Base-by-base conservation (phyloP, 352 stramenopile species). In the Globisporangium emineosum region DNA sequence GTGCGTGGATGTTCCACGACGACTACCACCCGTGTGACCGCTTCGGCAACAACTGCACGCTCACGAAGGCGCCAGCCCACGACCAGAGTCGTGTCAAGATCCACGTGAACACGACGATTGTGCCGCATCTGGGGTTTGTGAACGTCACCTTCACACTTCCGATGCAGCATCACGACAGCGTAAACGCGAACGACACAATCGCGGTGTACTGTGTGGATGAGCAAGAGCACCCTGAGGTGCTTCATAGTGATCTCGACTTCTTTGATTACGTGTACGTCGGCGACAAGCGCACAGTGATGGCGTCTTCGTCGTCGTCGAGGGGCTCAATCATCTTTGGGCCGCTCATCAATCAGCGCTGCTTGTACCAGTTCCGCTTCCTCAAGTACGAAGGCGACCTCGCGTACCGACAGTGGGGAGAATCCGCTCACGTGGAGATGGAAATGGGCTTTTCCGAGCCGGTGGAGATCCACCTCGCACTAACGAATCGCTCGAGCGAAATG, bases 401-500 rank as follows among this genome's bases (percentile, higher is more conserved):
- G 17, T 47, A 47, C 40, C 40, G 17, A 21, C 40, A 21, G 17
- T 47, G 40, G 40, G 40, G 40, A 6, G 40, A 47, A 23, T 47
- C 40, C 1, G 40, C 40, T 5, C 10, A 47, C 40, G 40, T 47
- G 40, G 40, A 47, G 40, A 47, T 47, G 40, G 40, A 23, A 47
- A 47, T 47, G 40, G 17, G 40, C 6, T 17, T 12, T 8, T 47
- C 40, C 6, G 40, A 47, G 17, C 79, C 79, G 7, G 27, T 56
- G 27, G 73, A 60, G 7, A 33, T 67, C 40, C 62, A 56, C n/a
- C 32, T 67, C 42, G 53, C 53, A 13, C 51, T 67, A 40, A 67
- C 62, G 17, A 54, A 23, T 21, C 43, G 23, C n/a, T 8, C 49
- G 3, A 67, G 67, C 25, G 67, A 85, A 58, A 84, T 88, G 69